phyloP scores from a whole-genome alignment of 441 rosid genomes.

The Euphorbia corollata region DNA sequence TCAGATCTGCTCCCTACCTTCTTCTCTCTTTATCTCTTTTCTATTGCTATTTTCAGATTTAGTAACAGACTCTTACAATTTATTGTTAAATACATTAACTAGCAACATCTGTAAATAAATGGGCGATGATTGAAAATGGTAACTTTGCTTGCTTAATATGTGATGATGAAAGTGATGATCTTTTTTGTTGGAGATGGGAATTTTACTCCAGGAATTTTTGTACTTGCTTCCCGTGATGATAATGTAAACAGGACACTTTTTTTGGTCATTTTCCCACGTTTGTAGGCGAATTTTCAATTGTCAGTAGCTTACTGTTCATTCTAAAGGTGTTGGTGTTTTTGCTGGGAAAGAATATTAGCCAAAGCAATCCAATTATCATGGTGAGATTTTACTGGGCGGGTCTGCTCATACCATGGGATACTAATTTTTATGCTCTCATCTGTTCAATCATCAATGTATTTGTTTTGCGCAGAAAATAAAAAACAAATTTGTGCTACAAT shows the following conservation, averaged over 20 bases:
- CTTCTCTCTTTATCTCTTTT: too few species aligned
- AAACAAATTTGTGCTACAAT: not conserved
- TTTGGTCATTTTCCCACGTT: not conserved
- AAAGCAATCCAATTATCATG: not conserved
- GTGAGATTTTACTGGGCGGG: constrained; percentile 45
- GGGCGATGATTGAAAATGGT: not conserved
- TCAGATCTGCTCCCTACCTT: too few species aligned
- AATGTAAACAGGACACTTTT: not conserved
- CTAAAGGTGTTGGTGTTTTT: constrained; percentile 1
- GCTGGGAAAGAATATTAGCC: constrained; percentile 5
- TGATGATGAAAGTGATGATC: not conserved
- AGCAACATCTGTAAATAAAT: not conserved
- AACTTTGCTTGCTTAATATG: not conserved
- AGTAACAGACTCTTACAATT: too few species aligned
- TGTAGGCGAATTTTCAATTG: not conserved
- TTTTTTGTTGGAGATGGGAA: not conserved
- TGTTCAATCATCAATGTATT: constrained; percentile 4
- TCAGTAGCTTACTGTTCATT: constrained; percentile 14
- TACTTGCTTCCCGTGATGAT: not conserved
- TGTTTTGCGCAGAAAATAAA: not conserved
- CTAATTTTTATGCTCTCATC: not conserved
- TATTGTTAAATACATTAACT: not conserved
- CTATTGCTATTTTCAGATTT: too few species aligned
- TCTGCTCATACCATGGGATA: constrained; percentile 23
- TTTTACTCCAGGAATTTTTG: not conserved